phyloP scores from a whole-genome alignment of 2,329 filamentous ascomycete genomes.

The Trichoderma pleuroti region DNA sequence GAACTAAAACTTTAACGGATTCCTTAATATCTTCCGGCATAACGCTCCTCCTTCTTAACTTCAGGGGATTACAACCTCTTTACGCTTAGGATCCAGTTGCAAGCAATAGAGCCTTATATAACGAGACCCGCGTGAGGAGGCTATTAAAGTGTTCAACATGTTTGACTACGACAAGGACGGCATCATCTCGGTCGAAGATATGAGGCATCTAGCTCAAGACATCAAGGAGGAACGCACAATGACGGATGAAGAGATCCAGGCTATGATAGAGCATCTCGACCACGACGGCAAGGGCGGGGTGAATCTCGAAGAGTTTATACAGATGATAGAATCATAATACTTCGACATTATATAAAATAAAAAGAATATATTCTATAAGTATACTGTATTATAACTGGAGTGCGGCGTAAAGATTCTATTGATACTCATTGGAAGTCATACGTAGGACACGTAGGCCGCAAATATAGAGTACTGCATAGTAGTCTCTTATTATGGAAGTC shows the following conservation, averaged over 20 bases:
- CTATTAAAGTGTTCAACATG: slow-evolving; percentile 82
- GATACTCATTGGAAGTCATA: too few relatives aligned
- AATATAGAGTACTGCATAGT: too few relatives aligned
- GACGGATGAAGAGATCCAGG: slow-evolving; percentile 85
- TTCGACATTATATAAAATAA: too few relatives aligned
- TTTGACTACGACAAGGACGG: slow-evolving; percentile 94
- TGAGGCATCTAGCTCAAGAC: slow-evolving; percentile 82
- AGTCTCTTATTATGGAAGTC: too few relatives aligned
- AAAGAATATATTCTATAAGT: too few relatives aligned
- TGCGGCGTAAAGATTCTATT: too few relatives aligned
- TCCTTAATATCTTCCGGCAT: not conserved
- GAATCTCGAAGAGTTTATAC: slow-evolving; percentile 64
- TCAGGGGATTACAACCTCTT: not conserved
- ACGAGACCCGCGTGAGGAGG: slow-evolving; percentile 86
- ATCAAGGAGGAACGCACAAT: slow-evolving; percentile 75
- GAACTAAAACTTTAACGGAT: not conserved
- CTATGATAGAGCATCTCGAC: slow-evolving; percentile 99
- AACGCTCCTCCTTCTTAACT: not conserved
- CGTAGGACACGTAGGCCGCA: too few relatives aligned
- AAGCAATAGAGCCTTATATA: slow-evolving; percentile 32
- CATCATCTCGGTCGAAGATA: slow-evolving; percentile 81
- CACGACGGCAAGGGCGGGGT: slow-evolving; percentile 84
- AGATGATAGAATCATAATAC: slow-evolving; percentile 47
- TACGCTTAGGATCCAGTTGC: not conserved
- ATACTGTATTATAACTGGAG: too few relatives aligned